These are phyloP conservation scores for Polyporus arcularius DNA, from an alignment of 768 basidiomycete species.

Conservation along the genomic window DNA sequence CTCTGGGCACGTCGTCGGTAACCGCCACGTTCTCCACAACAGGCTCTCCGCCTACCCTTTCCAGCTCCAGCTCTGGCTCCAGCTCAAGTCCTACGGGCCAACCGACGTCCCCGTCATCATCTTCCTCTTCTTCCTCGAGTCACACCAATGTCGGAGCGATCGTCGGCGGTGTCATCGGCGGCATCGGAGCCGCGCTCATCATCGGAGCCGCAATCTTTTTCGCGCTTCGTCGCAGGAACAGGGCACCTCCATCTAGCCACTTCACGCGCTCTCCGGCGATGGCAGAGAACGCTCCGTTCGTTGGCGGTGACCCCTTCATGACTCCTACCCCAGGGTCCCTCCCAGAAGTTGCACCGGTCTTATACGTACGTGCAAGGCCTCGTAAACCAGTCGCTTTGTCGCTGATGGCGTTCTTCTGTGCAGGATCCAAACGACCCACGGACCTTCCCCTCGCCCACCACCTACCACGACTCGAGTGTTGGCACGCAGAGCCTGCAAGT, in stretches of 20 bases:
- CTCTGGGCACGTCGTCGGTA: not conserved
- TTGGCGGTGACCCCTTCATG: not conserved
- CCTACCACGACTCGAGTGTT: not conserved
- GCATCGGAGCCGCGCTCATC: not conserved
- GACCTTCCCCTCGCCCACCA: not conserved
- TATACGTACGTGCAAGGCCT: not conserved
- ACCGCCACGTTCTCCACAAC: not conserved
- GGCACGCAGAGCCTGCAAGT: not conserved
- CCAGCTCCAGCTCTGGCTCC: not conserved
- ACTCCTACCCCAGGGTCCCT: not conserved
- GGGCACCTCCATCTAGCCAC: not conserved
- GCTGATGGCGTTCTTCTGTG: not conserved
- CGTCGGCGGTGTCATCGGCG: not conserved
- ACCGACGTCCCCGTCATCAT: not conserved
- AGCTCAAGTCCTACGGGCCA: not conserved
- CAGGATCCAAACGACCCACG: not conserved
- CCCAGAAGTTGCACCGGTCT: not conserved
- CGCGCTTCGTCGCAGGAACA: not conserved
- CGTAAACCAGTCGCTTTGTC: not conserved
- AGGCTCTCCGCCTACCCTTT: not conserved
- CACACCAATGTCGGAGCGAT: not conserved
- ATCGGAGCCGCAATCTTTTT: not conserved
- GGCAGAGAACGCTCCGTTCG: not conserved
- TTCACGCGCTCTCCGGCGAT: not conserved
- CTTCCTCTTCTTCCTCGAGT: not conserved